Conservation (phyloP, 2,329 filamentous ascomycete genomes). For the Venturia aucupariae region DNA sequence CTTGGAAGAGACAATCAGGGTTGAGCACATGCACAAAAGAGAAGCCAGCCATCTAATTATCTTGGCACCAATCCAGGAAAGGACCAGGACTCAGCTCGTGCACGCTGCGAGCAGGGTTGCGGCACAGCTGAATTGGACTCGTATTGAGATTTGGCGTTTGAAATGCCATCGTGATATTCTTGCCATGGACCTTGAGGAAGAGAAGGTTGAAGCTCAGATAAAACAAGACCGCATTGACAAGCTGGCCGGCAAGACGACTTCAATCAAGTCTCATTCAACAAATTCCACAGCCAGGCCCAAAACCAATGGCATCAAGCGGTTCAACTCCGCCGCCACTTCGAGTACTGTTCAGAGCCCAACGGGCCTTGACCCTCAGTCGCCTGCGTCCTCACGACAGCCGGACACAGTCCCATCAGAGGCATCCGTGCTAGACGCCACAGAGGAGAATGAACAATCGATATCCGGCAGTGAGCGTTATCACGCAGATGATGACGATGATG, state of each 20-base stretch:
- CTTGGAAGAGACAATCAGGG: slow-evolving; percentile 60
- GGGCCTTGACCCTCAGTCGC: not conserved
- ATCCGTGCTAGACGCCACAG: not conserved
- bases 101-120: slow-evolving; percentile 74
- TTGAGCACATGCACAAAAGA: slow-evolving; percentile 72
- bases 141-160: slow-evolving; percentile 85
- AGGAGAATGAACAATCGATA: not conserved
- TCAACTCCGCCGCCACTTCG: slow-evolving; percentile 8
- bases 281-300: slow-evolving; percentile 10
- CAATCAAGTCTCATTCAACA: slow-evolving; percentile 9
- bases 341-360: not conserved
- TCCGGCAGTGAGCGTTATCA: not conserved
- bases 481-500: slow-evolving; percentile 11
- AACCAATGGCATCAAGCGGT: slow-evolving; percentile 8
- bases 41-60: slow-evolving; percentile 88
- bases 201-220: slow-evolving; percentile 31
- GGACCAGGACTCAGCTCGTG: slow-evolving; percentile 79
- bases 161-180: slow-evolving; percentile 88
- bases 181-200: slow-evolving; percentile 74
- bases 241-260: not conserved
- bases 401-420: slow-evolving; percentile 6
- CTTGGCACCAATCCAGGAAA: slow-evolving; percentile 81
- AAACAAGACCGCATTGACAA: slow-evolving; percentile 11
- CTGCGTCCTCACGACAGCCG: not conserved
- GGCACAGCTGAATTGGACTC: slow-evolving; percentile 86